Evolutionary conservation across 1,284 basidiomycete genomes (phyloP), one percentile per base, ranked within the genome.

Genomic region (Polyporus tsugae): DNA sequence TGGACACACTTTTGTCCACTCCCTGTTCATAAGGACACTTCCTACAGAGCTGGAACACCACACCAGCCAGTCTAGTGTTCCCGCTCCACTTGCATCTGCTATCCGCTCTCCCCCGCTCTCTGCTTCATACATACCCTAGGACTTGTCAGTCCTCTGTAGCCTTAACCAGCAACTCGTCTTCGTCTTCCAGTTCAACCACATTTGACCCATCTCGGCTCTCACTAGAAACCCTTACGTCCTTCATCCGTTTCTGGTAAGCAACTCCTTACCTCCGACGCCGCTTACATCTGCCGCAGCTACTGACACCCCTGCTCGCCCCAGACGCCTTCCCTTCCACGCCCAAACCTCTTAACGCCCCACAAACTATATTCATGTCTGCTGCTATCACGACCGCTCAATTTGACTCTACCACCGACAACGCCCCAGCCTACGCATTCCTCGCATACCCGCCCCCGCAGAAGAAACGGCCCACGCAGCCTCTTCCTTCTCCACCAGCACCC

Each of bases 391-490:
- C 65, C 52, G 55, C 46, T 59, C 44, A 64, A 53, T 29, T 19
- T 63, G 46, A 22, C 52, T 66, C 62, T 69, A 60, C 59, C 35
- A 60, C n/a, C 66, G 65, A 65, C 63, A 57, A 59, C 61, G 71
- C 71, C 19, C 77, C 78, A 7, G 65, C 74, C 59, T 79, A 78
- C 68, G 70, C 78, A 6, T 79, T 79, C 67, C 74, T 79, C 60
- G 73, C 77, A 25, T 70, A 78, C 49, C 78, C 78, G 15, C 78
- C 78, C 22, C 78, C 76, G 64, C 78, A 79, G 73, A 79, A 79
- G 74, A 78, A 76, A 65, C 75, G 78, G 63, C 77, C 78, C 17
- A 77, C 78, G 22, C 75, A 77, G 70, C 76, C 78, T 19, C 73
- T 78, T 17, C 78, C 78, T 35, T 72, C 75, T 52, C 74, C 75